Percentiles rank a stretch among this genome's conserved stretches.
Evolutionary conservation across 1,284 basidiomycete genomes (phyloP).

Genomic region (Grifola frondosa): DNA sequence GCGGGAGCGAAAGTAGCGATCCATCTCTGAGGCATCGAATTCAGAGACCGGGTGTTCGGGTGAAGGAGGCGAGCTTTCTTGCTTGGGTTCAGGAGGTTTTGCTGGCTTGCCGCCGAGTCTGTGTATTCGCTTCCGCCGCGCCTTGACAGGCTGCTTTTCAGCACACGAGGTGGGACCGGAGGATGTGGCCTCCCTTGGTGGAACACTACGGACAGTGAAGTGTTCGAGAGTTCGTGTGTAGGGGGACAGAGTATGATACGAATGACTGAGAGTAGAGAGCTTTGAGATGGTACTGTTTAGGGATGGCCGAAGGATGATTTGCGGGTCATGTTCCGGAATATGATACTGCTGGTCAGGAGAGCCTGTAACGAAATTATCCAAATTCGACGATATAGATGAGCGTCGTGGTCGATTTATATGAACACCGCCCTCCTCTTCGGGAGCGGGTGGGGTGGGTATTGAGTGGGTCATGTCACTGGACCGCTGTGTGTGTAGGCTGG

Average conservation of each 20-base stretch:
- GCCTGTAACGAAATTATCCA: constrained; percentile 37
- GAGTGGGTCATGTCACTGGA: constrained; percentile 33
- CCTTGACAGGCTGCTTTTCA: constrained; percentile 63
- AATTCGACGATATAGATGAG: constrained; percentile 38
- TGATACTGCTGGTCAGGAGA: constrained; percentile 40
- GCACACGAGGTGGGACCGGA: constrained; percentile 27
- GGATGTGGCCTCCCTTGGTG: constrained; percentile 47
- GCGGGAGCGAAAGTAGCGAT: constrained; percentile 66
- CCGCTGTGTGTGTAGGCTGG: constrained; percentile 30
- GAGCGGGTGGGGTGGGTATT: constrained; percentile 32
- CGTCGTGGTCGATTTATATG: constrained; percentile 28
- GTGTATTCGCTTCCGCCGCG: constrained; percentile 74
- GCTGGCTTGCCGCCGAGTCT: constrained; percentile 54
- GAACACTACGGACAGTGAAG: constrained; percentile 86
- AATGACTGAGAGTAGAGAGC: constrained; percentile 78
- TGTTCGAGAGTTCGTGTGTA: constrained; percentile 87
- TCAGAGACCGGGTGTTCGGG: constrained; percentile 52
- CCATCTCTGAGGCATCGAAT: constrained; percentile 75
- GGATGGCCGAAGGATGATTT: constrained; percentile 69
- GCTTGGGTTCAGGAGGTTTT: constrained; percentile 15
- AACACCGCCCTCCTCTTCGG: constrained; percentile 27
- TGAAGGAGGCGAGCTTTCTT: constrained; percentile 21
- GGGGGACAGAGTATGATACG: constrained; percentile 88
- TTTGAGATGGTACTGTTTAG: constrained; percentile 79
- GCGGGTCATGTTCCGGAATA: constrained; percentile 42